These are phyloP conservation scores for Annulohypoxylon nitens DNA, from an alignment of 495 filamentous ascomycete genomes.

Conservation along the genomic window DNA sequence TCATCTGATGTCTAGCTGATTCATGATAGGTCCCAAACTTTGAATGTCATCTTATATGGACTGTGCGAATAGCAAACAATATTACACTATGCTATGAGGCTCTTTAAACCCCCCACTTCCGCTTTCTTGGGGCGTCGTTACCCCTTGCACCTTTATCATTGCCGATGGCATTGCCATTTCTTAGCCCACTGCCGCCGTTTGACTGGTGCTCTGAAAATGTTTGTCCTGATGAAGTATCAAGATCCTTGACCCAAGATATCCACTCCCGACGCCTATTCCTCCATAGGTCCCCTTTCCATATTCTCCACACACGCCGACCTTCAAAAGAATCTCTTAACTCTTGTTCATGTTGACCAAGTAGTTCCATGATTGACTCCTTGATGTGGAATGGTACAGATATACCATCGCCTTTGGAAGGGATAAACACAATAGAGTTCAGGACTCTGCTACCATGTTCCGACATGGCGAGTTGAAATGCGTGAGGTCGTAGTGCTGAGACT, in stretches of 20 bases:
- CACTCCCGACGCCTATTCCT: slow-evolving; percentile 73
- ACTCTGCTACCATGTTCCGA: slow-evolving; percentile 82
- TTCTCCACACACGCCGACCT: slow-evolving; percentile 87
- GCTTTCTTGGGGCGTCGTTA: slow-evolving; percentile 9
- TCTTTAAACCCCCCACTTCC: slow-evolving; percentile 14
- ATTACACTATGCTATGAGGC: slow-evolving; percentile 1
- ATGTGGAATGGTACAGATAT: slow-evolving; percentile 64
- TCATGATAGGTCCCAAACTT: background rate
- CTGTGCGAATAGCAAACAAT: background rate
- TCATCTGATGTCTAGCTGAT: background rate
- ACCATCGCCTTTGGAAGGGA: slow-evolving; percentile 61
- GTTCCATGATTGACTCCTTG: slow-evolving; percentile 64
- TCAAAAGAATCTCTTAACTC: slow-evolving; percentile 77
- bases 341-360: slow-evolving; percentile 66
- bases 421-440: slow-evolving; percentile 80
- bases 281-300: slow-evolving; percentile 92
- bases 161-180: slow-evolving; percentile 16
- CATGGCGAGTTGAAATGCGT: slow-evolving; percentile 72
- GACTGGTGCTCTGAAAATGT: background rate
- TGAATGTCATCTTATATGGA: background rate
- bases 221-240: slow-evolving; percentile 47
- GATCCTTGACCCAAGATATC: slow-evolving; percentile 74
- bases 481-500: slow-evolving; percentile 63
- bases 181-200: slow-evolving; percentile 16
- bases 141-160: slow-evolving; percentile 10